Base-by-base conservation (phyloP, 106 monocot genomes). In the Narthecium ossifragum region DNA sequence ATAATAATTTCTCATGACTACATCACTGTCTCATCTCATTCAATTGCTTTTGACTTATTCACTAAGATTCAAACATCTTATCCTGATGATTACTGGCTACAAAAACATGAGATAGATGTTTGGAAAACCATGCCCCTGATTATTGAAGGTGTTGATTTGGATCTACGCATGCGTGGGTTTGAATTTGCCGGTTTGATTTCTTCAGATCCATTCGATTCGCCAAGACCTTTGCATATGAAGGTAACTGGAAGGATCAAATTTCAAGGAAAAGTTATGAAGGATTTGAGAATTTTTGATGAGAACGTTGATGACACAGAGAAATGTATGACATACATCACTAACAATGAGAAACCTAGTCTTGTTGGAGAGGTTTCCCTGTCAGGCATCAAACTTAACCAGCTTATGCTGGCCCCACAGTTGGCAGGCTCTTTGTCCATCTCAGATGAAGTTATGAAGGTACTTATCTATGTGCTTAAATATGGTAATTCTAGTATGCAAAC, bases 381-480 rank as follows among this genome's bases (percentile, higher is more conserved):
- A 30, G 98, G 98, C 34, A 77, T 98, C 28, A 98, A 81, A 62
- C 73, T 98, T 39, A 98, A 98, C 58, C 98, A 98, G 69, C 86
- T 98, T 38, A 70, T 84, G 70, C 59, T 98, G 52, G 98, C 98
- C 46, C 98, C 98, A 51, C 98, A 98, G 40, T 59, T 85, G 25
- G 69, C 74, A 61, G 98, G 98, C 43, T 81, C 81, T 57, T 66
- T 98, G 56, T 79, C 61, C 60, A 67, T 98, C 36, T 87, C 91
- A 61, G 70, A 73, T 23, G 63, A 79, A 46, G 61, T 60, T 60
- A 37, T 98, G 17, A 87, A 85, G 86, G 98, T 98, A 78, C 38
- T 24, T 21, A 52, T 11, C 22, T 60, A 24, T 61, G n/a, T n/a
- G n/a, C n/a, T n/a, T n/a, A n/a, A n/a, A n/a, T n/a, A n/a, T n/a